Evolutionary conservation across 1,139 yeast species (phyloP), one percentile per base, ranked within the genome.

Genomic region (Pichia sp.): DNA sequence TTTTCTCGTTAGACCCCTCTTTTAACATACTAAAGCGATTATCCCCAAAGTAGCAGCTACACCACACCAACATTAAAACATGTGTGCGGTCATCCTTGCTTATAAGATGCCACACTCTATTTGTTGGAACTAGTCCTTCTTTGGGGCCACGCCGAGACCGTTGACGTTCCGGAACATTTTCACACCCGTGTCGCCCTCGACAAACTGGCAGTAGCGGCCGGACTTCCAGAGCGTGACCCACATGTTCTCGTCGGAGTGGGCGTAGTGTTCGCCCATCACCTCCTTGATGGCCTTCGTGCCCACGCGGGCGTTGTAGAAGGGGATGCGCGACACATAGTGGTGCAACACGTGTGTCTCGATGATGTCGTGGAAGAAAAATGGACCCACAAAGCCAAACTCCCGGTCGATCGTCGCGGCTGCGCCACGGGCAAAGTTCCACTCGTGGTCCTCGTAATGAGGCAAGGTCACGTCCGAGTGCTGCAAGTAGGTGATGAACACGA

Each of bases 321-420:
- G 96, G 59, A 87, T 86, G 70, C 95, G 77, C 10, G 91, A 83
- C 52, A 85, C 85, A 69, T 81, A 87, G 71, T 87, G 96, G 72
- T 87, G 96, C 65, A 85, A 78, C 49, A 87, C 95, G 66, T 87
- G 96, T 53, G 96, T 87, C 75, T 88, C 96, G 63, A 87, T 86
- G 64, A 87, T 87, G 66, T 87, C 95, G 69, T 87, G 96, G 81
- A 87, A 85, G 61, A 87, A 76, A 73, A 81, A 82, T 67, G 80
- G 80, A 52, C 96, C 96, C 58, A 87, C 73, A 64, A 87, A 85
- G 26, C 95, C 93, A 69, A 85, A 85, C 63, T 87, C 82, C 67
- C 96, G 80, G 71, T 87, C 96, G 61, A 87, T 82, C 55, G 96
- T 87, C 57, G 91, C 85, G 52, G 95, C 90, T 26, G 96, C 95